Evolutionary conservation across 169 alveolate species (phyloP), one percentile per base, ranked within the genome.

Genomic region (Cryptosporidium meleagridis): DNA sequence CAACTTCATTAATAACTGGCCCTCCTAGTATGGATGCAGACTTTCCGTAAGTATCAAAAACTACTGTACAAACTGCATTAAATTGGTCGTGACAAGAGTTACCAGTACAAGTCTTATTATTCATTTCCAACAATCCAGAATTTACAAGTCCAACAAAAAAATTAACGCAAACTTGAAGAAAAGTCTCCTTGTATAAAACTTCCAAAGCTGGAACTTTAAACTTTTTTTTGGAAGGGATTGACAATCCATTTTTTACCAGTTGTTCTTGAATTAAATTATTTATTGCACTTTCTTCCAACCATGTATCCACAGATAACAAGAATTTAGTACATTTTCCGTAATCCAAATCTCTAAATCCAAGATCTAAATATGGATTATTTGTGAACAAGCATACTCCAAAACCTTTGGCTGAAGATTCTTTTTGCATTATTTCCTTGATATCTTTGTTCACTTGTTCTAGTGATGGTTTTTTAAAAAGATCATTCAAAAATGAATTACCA

Each of bases 281-380:
- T 29, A 80, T 45, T 44, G 18, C 12, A 16, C 14, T 21, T 18
- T 37, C 26, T n/a, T 23, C 51, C 10, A 80, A 35, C 89, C 89
- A 80, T n/a, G 89, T 58, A 12, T 80, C 89, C 9, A 16, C 10
- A 23, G 61, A 65, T 23, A 26, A 45, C 37, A 80, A 45, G 12
- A 37, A 44, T 18, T 29, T 41, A 3, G 37, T 61, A 45, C 89
- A 80, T 62, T 80, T 80, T 8, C 0, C 2, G 41, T 80, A 80
- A 29, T 80, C 31, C 21, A 67, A n/a, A 37, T 59, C 89, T 80
- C 89, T 80, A 23, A 21, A 80, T 16, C 75, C 89, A 26, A 80
- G 51, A 29, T 59, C 61, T n/a, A 80, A 33, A 65, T 80, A 80
- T 61, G 75, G 75, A 21, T 62, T 62, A 6, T 3, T 35, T 44